These are phyloP conservation scores for Miamiensis avidus DNA, from an alignment of 169 alveolate species.

Conservation along the genomic window DNA sequence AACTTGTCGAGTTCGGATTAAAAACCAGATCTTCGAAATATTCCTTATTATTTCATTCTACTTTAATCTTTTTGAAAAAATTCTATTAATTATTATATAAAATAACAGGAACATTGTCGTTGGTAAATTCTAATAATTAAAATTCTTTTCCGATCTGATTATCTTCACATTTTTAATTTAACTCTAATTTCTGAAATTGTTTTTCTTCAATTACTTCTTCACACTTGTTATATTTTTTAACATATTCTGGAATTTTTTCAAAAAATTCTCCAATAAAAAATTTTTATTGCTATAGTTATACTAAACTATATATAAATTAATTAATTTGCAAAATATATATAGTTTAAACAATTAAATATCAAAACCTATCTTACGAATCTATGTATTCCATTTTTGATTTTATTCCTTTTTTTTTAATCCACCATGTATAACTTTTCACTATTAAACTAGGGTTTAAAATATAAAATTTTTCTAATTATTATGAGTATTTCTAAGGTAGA, in stretches of 20 bases:
- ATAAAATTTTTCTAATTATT: neutral
- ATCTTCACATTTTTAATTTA: no score
- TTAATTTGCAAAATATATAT: no score
- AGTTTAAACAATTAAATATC: no score
- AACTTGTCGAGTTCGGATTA: neutral
- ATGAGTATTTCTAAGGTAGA: neutral
- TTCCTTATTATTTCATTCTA: neutral
- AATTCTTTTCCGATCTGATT: neutral
- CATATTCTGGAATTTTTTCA: neutral
- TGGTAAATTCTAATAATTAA: neutral
- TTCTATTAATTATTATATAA: neutral
- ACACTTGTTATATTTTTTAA: no score
- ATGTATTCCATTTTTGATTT: neutral
- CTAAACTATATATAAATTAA: neutral
- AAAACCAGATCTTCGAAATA: neutral
- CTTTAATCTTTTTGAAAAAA: neutral
- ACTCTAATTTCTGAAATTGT: neutral
- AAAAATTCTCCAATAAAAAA: neutral
- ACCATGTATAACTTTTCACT: neutral
- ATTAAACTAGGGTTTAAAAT: neutral
- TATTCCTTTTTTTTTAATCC: neutral
- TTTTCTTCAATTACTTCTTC: neutral
- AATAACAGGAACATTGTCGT: neutral
- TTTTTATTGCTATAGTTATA: neutral
- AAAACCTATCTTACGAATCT: neutral